Base-by-base conservation (phyloP, 495 filamentous ascomycete species). In the Penicillium pulvis region DNA sequence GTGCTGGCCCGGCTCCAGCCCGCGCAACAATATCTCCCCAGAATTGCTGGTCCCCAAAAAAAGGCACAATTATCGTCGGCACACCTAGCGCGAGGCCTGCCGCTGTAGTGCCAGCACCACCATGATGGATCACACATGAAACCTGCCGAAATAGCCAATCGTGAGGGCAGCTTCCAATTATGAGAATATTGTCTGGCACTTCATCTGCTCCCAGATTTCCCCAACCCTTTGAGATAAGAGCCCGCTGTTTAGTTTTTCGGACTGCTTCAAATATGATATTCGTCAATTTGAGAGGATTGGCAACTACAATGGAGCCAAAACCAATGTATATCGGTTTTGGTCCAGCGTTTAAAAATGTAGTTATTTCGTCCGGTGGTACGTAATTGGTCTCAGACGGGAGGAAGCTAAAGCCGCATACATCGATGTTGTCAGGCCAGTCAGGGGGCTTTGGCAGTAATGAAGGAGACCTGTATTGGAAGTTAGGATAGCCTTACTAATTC, bases 21-120 rank as follows among this genome's bases (percentile, higher is more conserved):
- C 71, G 76, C 4, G 86, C 85, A 20, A 93, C 83, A 80, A 93
- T 90, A 2, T 81, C 74, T n/a, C 90, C 90, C 90, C 90, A 93
- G 59, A 92, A 93, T 2, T 88, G 86, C 65, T 93, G 90, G 55
- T 93, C 90, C 5, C 90, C 90, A 63, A 94, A 93, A 74, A 94
- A 94, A 0, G 90, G 90, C 8, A 94, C 83, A 20, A 94, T 79
- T 1, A 90, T 79, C 0, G 90, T 93, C 4, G 90, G 90, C 41
- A 82, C 81, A 1, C 87, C 89, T 0, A 79, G 71, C 3, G 84
- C 77, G 48, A 94, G 84, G 5, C 90, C 90, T 3, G 85, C 85
- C 2, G 90, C 90, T 11, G 88, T 92, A 10, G 90, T 93, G 28
- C 90, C 90, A 9, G 90, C 90, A 36, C 90, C 90, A 35, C 90